phyloP scores from a whole-genome alignment of 2,329 filamentous ascomycete species.

The Fusarium verticillioides region DNA sequence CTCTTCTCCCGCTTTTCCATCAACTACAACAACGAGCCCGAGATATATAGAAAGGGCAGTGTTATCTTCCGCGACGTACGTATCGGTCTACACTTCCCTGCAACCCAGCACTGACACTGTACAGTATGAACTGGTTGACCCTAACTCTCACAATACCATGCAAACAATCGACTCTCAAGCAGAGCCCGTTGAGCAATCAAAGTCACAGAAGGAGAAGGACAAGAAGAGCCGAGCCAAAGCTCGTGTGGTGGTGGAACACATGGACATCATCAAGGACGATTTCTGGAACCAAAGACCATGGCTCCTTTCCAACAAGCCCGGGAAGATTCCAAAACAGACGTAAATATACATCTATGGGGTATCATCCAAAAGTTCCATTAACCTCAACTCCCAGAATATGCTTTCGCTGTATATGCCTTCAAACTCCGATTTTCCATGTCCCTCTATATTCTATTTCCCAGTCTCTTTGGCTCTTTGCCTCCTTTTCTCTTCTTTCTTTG shows the following conservation, averaged over 20 bases:
- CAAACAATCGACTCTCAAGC: slow-evolving; percentile 60
- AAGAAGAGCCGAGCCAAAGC: slow-evolving; percentile 85
- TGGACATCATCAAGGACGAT: slow-evolving; percentile 94
- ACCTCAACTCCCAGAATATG: slow-evolving; percentile 46
- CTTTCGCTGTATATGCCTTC: slow-evolving; percentile 25
- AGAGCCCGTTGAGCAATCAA: slow-evolving; percentile 71
- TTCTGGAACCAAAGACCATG: slow-evolving; percentile 93
- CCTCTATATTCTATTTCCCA: slow-evolving; percentile 34
- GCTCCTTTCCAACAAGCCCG: slow-evolving; percentile 80
- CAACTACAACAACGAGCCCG: slow-evolving; percentile 97
- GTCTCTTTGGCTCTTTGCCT: slow-evolving; percentile 45
- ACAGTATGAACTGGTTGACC: slow-evolving; percentile 78
- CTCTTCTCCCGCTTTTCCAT: slow-evolving; percentile 88
- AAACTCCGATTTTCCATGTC: slow-evolving; percentile 10
- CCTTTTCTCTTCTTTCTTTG: slow-evolving; percentile 56
- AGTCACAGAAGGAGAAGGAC: slow-evolving; percentile 85
- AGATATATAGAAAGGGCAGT: slow-evolving; percentile 93
- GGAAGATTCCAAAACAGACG: slow-evolving; percentile 72
- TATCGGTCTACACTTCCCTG: background rate
- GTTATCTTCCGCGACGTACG: slow-evolving; percentile 85
- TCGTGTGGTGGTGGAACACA: slow-evolving; percentile 81
- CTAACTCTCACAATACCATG: slow-evolving; percentile 58
- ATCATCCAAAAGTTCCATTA: slow-evolving; percentile 44
- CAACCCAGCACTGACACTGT: slow-evolving; percentile 37
- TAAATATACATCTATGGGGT: slow-evolving; percentile 48